These are phyloP conservation scores for Aspergillus neoniger DNA, from an alignment of 2,329 filamentous ascomycete genomes.

Conservation along the genomic window DNA sequence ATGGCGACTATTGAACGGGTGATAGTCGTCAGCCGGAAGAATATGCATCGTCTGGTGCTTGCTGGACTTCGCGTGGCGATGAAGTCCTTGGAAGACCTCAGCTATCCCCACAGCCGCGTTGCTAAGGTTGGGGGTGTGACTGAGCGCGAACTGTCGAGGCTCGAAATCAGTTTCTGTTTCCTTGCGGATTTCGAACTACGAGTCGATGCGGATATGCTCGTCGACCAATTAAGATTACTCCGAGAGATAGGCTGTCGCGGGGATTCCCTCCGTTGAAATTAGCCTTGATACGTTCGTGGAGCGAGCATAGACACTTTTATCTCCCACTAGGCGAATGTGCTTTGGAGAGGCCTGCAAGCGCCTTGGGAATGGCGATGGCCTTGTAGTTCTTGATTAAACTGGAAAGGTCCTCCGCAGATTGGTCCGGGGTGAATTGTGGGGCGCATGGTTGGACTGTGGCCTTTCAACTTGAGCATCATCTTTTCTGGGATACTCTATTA, in stretches of 20 bases:
- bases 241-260: conserved; percentile 11
- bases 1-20: conserved; percentile 75
- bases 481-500: background rate
- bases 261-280: background rate
- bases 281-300: background rate
- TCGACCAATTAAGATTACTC: conserved; percentile 51
- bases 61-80: conserved; percentile 84
- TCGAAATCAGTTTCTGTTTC: conserved; percentile 90
- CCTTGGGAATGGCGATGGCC: background rate
- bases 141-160: conserved; percentile 73
- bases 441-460: background rate
- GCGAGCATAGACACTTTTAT: background rate
- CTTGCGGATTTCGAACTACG: conserved; percentile 79
- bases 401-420: background rate
- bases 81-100: conserved; percentile 92
- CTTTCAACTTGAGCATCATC: background rate
- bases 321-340: background rate
- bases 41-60: conserved; percentile 82
- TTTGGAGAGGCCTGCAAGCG: background rate
- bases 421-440: background rate
- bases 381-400: background rate
- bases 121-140: conserved; percentile 87
- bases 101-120: conserved; percentile 80
- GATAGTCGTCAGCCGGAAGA: conserved; percentile 78
- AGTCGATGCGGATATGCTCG: conserved; percentile 60